These are phyloP conservation scores for Psidium guajava DNA, from an alignment of 345 rosid species.

Conservation along the genomic window DNA sequence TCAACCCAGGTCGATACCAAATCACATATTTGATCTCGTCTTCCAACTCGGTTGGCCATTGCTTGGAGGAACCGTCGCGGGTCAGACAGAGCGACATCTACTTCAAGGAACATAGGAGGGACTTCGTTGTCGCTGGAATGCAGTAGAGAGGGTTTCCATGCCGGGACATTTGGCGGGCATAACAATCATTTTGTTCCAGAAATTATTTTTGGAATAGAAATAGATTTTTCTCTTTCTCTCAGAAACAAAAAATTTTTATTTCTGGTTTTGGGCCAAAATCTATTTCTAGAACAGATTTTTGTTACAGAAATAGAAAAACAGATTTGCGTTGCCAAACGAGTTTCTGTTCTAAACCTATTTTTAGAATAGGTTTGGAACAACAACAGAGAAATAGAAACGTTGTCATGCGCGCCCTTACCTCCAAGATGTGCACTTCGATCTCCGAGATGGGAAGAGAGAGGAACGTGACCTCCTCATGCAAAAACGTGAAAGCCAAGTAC, in stretches of 20 bases:
- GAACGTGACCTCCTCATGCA: constrained; percentile 31
- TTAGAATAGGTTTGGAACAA: too few relatives aligned
- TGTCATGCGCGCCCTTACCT: too few relatives aligned
- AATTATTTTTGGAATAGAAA: too few relatives aligned
- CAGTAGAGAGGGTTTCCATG: constrained; percentile 17
- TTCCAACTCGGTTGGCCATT: neutral
- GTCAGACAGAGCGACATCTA: constrained; percentile 16
- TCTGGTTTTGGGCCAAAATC: too few relatives aligned
- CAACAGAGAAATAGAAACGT: too few relatives aligned
- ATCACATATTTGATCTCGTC: neutral
- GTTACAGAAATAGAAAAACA: too few relatives aligned
- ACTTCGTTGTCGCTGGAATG: constrained; percentile 22
- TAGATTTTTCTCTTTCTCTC: too few relatives aligned
- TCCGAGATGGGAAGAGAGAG: constrained; percentile 21
- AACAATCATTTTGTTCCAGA: too few relatives aligned
- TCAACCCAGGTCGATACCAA: neutral
- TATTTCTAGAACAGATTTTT: too few relatives aligned
- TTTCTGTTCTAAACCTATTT: too few relatives aligned
- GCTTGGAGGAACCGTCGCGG: constrained; percentile 12
- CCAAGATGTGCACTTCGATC: constrained; percentile 37
- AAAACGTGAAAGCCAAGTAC: constrained; percentile 39
- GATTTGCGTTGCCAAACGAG: too few relatives aligned
- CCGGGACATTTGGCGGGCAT: constrained; percentile 17
- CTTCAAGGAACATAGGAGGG: constrained; percentile 27
- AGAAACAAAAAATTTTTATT: too few relatives aligned